phyloP scores from a whole-genome alignment of 768 basidiomycete species.

The Naganishia onofrii region DNA sequence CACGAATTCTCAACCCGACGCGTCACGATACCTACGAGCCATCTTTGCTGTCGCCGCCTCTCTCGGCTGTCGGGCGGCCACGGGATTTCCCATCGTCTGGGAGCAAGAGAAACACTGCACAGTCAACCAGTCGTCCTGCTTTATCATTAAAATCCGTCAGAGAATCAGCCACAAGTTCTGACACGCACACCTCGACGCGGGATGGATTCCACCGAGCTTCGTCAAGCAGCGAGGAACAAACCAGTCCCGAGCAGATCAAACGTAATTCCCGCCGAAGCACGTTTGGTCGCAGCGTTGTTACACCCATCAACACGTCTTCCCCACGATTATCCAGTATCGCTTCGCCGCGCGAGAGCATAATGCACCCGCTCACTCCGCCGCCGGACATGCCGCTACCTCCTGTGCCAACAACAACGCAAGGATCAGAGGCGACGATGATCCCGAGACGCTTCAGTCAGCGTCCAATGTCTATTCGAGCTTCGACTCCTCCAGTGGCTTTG shows the following conservation, averaged over 20 bases:
- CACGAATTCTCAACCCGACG: too few species aligned
- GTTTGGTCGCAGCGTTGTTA: not conserved
- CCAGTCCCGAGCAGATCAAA: not conserved
- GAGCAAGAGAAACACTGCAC: not conserved
- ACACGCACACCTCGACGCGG: not conserved
- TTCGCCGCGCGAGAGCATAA: slow-evolving; percentile 4
- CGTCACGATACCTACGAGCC: not conserved
- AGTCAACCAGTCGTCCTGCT: not conserved
- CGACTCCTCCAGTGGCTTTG: not conserved
- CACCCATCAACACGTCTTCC: slow-evolving; percentile 3
- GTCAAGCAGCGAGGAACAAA: not conserved
- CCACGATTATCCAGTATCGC: not conserved
- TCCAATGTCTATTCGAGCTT: not conserved
- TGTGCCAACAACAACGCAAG: not conserved
- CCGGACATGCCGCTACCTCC: slow-evolving; percentile 15
- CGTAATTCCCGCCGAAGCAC: not conserved
- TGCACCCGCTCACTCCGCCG: slow-evolving; percentile 11
- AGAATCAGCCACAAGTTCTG: not conserved
- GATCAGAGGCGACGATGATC: not conserved
- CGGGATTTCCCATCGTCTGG: not conserved
- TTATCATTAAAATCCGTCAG: not conserved
- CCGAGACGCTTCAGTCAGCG: slow-evolving; percentile 12
- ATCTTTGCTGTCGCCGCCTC: slow-evolving; percentile 6
- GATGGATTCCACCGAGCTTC: slow-evolving; percentile 1
- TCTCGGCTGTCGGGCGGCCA: slow-evolving; percentile 2